Evolutionary conservation across 2,329 filamentous ascomycete genomes (phyloP).

Genomic region (Epichloe sibirici): DNA sequence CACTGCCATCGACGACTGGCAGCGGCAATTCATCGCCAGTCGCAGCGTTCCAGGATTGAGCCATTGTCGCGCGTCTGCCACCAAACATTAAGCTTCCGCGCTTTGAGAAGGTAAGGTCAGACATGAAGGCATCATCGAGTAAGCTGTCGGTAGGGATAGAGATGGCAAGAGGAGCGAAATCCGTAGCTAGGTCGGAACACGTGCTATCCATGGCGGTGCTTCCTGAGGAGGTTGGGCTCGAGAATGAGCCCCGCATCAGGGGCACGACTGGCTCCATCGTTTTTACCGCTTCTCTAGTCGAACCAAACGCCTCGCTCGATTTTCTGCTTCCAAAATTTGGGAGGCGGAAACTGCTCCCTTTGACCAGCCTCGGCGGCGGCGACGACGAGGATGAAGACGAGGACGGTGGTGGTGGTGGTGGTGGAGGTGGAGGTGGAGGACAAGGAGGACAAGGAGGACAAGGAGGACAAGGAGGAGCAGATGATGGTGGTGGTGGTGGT

Average conservation of each 20-base stretch:
- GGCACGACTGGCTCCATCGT: conserved; percentile 10
- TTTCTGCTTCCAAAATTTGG: conserved; percentile 13
- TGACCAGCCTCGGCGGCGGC: conserved; percentile 12
- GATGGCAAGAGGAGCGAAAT: conserved; percentile 41
- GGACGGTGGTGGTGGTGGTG: neutral
- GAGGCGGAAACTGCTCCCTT: conserved; percentile 17
- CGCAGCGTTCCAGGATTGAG: neutral
- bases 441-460: too few relatives aligned
- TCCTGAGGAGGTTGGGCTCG: conserved; percentile 10
- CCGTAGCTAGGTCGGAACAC: conserved; percentile 17
- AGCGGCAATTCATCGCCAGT: neutral
- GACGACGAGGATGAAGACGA: neutral
- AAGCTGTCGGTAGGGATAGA: conserved; percentile 43
- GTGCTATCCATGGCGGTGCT: conserved; percentile 9
- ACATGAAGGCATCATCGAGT: conserved; percentile 46
- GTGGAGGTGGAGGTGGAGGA: neutral
- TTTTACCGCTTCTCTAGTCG: conserved; percentile 3
- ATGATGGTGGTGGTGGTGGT: neutral
- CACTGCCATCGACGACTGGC: neutral
- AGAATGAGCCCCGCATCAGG: conserved; percentile 14
- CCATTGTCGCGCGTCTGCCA: conserved; percentile 24
- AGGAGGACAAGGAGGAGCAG: too few relatives aligned
- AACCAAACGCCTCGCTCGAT: conserved; percentile 14
- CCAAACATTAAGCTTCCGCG: conserved; percentile 52
- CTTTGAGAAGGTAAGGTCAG: conserved; percentile 46